Evolutionary conservation across 345 rosid genomes (phyloP).

Genomic region (Cochlearia excelsa): DNA sequence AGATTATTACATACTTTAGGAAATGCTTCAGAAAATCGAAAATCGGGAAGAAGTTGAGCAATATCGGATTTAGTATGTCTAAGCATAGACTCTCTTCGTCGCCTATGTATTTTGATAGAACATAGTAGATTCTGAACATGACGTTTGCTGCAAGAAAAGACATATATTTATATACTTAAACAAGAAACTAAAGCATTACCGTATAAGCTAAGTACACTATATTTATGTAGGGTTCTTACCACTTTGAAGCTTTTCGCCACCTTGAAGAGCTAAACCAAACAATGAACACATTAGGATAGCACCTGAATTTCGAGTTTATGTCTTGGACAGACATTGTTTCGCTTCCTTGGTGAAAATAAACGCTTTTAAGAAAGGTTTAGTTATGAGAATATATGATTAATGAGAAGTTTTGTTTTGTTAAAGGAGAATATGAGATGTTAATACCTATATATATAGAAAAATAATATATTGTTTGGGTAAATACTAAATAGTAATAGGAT

Average conservation of each 20-base stretch:
- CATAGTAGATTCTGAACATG: slow-evolving; percentile 25
- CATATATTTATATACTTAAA: neutral
- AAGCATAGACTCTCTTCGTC: slow-evolving; percentile 34
- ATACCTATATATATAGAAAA: too few species aligned
- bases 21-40: slow-evolving; percentile 29
- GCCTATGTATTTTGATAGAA: slow-evolving; percentile 28
- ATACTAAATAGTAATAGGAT: too few species aligned
- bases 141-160: slow-evolving; percentile 31
- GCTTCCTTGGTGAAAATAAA: neutral
- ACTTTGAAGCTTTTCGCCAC: slow-evolving; percentile 32
- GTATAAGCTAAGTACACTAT: neutral
- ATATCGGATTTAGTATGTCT: slow-evolving; percentile 36
- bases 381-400: too few species aligned
- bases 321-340: neutral
- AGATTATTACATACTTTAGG: slow-evolving; percentile 27
- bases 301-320: slow-evolving; percentile 1
- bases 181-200: neutral
- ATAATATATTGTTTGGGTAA: too few species aligned
- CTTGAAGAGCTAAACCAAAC: slow-evolving; percentile 8
- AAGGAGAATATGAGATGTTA: too few species aligned
- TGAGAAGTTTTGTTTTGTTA: too few species aligned
- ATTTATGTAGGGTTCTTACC: slow-evolving; percentile 13
- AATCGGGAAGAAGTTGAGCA: slow-evolving; percentile 28
- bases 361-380: neutral
- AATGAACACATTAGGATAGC: slow-evolving; percentile 9